These are phyloP conservation scores for Kluyveromyces aestuarii DNA, from an alignment of 805 yeast species.

Conservation along the genomic window DNA sequence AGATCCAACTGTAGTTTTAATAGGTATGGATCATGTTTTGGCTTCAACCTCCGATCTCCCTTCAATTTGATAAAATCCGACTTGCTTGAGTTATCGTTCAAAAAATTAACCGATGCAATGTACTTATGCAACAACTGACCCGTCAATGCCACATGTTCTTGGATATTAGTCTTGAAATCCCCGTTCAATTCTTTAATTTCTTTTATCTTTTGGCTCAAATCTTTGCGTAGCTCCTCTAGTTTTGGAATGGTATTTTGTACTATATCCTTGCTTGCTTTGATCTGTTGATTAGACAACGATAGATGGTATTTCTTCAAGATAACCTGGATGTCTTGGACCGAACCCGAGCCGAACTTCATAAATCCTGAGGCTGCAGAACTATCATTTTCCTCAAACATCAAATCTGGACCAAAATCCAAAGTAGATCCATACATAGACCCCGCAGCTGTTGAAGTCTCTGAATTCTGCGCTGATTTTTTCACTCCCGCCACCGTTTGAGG, in stretches of 20 bases:
- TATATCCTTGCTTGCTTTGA: conserved; percentile 45
- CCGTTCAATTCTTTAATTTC: conserved; percentile 63
- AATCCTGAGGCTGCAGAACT: conserved; percentile 37
- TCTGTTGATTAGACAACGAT: conserved; percentile 46
- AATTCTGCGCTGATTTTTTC: neutral
- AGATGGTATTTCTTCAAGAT: conserved; percentile 57
- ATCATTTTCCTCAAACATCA: conserved; percentile 9
- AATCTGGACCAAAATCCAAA: conserved; percentile 3
- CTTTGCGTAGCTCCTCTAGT: conserved; percentile 53
- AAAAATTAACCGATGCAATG: conserved; percentile 35
- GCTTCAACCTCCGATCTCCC: conserved; percentile 22
- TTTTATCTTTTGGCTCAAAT: conserved; percentile 64
- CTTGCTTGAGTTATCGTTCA: conserved; percentile 30
- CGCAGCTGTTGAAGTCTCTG: neutral
- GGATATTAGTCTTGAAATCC: conserved; percentile 54
- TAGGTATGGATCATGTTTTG: conserved; percentile 52
- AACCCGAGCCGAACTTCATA: conserved; percentile 63
- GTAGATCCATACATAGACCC: neutral
- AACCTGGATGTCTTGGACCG: conserved; percentile 71
- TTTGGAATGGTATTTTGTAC: conserved; percentile 46
- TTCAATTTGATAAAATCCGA: conserved; percentile 15
- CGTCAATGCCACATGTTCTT: conserved; percentile 52
- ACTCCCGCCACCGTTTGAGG: conserved; percentile 1
- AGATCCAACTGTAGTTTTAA: conserved; percentile 52
- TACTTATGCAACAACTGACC: conserved; percentile 46